Evolutionary conservation across 106 monocot genomes (phyloP).

Genomic region (Agapanthus africanus): DNA sequence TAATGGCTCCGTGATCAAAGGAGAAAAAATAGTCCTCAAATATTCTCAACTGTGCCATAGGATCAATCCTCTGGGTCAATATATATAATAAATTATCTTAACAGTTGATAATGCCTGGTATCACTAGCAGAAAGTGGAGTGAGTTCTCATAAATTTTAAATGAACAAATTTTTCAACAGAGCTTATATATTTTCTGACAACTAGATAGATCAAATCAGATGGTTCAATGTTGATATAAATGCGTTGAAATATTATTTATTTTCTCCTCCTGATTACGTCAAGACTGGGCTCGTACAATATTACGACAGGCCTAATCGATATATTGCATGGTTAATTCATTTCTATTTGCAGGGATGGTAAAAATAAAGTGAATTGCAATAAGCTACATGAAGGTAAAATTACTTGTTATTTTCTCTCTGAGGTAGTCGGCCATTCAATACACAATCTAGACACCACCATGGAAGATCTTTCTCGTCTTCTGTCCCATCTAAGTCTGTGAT

Average conservation of each 20-base stretch:
- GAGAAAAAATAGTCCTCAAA: not conserved
- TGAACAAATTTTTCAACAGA: no score
- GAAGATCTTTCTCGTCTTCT: constrained; percentile 89
- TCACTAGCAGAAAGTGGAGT: no score
- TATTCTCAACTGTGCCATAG: not conserved
- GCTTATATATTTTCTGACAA: no score
- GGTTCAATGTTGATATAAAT: not conserved
- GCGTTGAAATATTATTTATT: not conserved
- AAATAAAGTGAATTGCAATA: constrained; percentile 1
- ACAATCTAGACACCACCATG: constrained; percentile 93
- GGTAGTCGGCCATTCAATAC: constrained; percentile 65
- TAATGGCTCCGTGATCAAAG: not conserved
- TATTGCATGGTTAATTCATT: not conserved
- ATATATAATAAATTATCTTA: no score
- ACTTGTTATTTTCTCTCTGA: constrained; percentile 85
- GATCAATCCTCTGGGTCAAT: not conserved
- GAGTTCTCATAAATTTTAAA: no score
- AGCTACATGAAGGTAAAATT: constrained; percentile 13
- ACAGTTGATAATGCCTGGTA: no score
- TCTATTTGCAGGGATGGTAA: not conserved
- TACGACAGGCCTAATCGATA: not conserved
- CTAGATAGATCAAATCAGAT: not conserved
- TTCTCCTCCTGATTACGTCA: not conserved
- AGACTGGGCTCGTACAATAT: not conserved
- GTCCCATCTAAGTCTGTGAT: constrained; percentile 77